Evolutionary conservation across 2,329 filamentous ascomycete species (phyloP).

Genomic region (Fusarium proliferatum): DNA sequence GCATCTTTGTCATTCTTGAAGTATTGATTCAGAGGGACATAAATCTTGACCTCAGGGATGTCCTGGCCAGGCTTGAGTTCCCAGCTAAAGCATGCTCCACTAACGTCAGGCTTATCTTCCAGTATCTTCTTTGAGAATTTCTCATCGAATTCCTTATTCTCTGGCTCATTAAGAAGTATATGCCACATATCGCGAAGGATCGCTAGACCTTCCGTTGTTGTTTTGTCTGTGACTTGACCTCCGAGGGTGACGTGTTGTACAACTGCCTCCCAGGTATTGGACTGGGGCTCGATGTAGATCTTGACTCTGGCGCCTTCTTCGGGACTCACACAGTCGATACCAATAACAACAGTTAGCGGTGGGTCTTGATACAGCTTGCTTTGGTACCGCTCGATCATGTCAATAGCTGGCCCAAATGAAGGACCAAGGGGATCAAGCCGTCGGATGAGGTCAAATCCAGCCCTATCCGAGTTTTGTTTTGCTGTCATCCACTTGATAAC

Average conservation of each 20-base stretch:
- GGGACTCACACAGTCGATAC: conserved; percentile 44
- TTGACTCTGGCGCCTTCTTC: conserved; percentile 43
- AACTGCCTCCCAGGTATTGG: conserved; percentile 41
- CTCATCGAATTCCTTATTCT: conserved; percentile 16
- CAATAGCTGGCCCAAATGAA: conserved; percentile 19
- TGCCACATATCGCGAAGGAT: conserved; percentile 42
- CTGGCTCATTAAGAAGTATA: conserved; percentile 41
- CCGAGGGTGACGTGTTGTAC: conserved; percentile 42
- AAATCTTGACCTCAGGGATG: conserved; percentile 42
- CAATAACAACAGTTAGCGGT: conserved; percentile 39
- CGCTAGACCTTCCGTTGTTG: conserved; percentile 35
- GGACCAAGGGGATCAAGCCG: conserved; percentile 33
- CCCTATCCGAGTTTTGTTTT: conserved; percentile 31
- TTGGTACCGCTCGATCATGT: conserved; percentile 36
- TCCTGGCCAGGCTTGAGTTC: conserved; percentile 40
- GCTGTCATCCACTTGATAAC: conserved; percentile 42
- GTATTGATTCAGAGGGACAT: conserved; percentile 45
- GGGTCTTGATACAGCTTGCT: conserved; percentile 25
- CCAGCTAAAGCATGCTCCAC: conserved; percentile 43
- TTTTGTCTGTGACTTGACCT: conserved; percentile 34
- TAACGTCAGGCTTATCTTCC: conserved; percentile 22
- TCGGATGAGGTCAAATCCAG: conserved; percentile 39
- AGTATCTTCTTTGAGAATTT: conserved; percentile 22
- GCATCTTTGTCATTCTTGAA: conserved; percentile 19
- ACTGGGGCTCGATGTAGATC: conserved; percentile 41